phyloP scores from a whole-genome alignment of 192 early-diverging fungal species.

The Coemansia sp. region DNA sequence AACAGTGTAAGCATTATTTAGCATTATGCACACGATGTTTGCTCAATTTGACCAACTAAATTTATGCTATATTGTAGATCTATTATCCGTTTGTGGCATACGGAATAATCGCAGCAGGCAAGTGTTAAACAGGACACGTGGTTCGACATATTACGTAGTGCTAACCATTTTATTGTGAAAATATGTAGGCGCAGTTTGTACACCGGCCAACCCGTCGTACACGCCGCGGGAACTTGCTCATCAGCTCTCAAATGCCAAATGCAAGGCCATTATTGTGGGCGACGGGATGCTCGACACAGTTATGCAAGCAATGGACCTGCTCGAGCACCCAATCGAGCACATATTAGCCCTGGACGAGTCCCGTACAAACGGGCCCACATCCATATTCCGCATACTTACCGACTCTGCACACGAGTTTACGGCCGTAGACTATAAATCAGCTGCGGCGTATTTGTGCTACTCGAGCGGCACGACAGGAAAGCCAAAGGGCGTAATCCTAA shows the following conservation, averaged over 20 bases:
- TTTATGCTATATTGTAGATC: not conserved
- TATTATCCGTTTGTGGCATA: slow-evolving; percentile 67
- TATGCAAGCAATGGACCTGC: slow-evolving; percentile 13
- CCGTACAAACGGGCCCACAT: not conserved
- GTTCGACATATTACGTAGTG: no score
- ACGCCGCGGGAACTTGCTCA: slow-evolving; percentile 74
- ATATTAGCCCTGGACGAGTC: slow-evolving; percentile 44
- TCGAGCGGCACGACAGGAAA: slow-evolving; percentile 70
- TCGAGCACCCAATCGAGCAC: slow-evolving; percentile 28
- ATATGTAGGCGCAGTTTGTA: slow-evolving; percentile 57
- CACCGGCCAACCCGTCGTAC: slow-evolving; percentile 80
- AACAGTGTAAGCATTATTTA: slow-evolving; percentile 48
- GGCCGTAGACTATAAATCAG: not conserved
- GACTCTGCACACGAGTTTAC: not conserved
- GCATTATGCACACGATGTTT: no score
- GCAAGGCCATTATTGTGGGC: slow-evolving; percentile 65
- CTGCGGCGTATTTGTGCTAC: slow-evolving; percentile 68
- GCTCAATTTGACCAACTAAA: not conserved
- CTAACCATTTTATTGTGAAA: not conserved
- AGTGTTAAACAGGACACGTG: not conserved
- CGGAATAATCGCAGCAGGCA: slow-evolving; percentile 59
- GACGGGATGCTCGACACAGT: slow-evolving; percentile 34
- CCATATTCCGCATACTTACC: slow-evolving; percentile 18
- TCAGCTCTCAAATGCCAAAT: slow-evolving; percentile 72
- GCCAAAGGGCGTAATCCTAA: slow-evolving; percentile 66